Conservation (phyloP, 306 rosid genomes). For the Rosa rugosa region DNA sequence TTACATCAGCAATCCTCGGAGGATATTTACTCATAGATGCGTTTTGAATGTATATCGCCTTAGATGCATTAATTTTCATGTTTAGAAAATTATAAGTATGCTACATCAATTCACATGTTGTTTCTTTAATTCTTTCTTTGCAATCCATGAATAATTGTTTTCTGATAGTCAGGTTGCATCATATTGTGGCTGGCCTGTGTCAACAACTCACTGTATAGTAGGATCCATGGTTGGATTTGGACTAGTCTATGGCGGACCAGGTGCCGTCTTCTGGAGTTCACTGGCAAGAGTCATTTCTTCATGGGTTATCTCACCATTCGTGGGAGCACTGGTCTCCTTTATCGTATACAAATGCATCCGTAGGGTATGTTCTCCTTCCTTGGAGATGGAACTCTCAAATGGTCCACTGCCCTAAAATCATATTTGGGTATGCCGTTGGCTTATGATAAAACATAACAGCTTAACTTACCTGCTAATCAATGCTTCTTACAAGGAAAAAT, state of each 20-base stretch:
- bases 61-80: neutral
- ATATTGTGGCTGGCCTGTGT: constrained; percentile 93
- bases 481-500: neutral
- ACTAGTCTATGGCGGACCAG: constrained; percentile 77
- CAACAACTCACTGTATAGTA: constrained; percentile 96
- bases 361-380: constrained; percentile 58
- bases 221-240: constrained; percentile 99
- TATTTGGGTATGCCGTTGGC: constrained; percentile 14
- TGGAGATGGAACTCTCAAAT: constrained; percentile 14
- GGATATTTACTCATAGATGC: neutral
- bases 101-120: neutral
- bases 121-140: constrained; percentile 2
- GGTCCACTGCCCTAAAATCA: neutral
- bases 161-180: constrained; percentile 66
- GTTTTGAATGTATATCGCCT: too few relatives aligned
- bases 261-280: constrained; percentile 97
- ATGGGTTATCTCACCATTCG: constrained; percentile 84
- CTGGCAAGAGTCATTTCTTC: constrained; percentile 88
- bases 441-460: neutral
- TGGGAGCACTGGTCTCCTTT: constrained; percentile 90
- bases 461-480: neutral
- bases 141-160: constrained; percentile 15
- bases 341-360: constrained; percentile 94
- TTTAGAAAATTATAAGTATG: neutral
- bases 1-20: neutral